Base-by-base conservation (phyloP, 129 eudicot genomes). In the Arctium minus region DNA sequence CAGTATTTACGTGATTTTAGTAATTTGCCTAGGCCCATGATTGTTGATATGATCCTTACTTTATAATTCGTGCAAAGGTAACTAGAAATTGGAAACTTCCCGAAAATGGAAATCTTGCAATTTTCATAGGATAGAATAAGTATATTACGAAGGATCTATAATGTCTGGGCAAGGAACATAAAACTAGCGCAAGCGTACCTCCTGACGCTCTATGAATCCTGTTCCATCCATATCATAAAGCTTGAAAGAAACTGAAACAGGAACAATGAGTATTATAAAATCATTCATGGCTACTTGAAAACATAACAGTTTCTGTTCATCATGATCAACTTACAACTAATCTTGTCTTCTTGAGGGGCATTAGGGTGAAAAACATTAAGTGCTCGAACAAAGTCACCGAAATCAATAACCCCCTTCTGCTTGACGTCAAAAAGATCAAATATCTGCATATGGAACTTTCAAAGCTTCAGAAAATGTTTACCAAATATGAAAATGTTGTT, bases 181-280 rank as follows among this genome's bases (percentile, higher is more conserved):
- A 13, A 79, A 12, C 36, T 30, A 15, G 50, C 53, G 71, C 60
- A 39, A 80, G 65, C 67, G 60, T 92, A 93, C 99, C 98, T 96
- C 99, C 48, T 96, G 98, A 33, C 99, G 97, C 86, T 96, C 99
- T 73, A 96, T 96, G 85, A 88, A 93, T 80, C 99, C 99, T 13
- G 99, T 96, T 85, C 91, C 95, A 72, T 93, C 99, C 97, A 96
- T 50, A 81, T 96, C 99, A 85, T 96, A 93, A 69, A 96, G 97
- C 90, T 81, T 93, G 88, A 96, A 96, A 39, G 94, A 88, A 90
- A 93, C 99, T 96, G 93, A 89, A 91, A 73, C 30, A 77, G 10
- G 42, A 60, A 27, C n/a, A 76, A 75, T 60, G 10, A 81, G 40
- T 73, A 42, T 39, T 65, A 73, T 15, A 73, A 44, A 30, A 79